phyloP scores from a whole-genome alignment of 1,139 yeast genomes.

The Sugiyamaella neomexicana region DNA sequence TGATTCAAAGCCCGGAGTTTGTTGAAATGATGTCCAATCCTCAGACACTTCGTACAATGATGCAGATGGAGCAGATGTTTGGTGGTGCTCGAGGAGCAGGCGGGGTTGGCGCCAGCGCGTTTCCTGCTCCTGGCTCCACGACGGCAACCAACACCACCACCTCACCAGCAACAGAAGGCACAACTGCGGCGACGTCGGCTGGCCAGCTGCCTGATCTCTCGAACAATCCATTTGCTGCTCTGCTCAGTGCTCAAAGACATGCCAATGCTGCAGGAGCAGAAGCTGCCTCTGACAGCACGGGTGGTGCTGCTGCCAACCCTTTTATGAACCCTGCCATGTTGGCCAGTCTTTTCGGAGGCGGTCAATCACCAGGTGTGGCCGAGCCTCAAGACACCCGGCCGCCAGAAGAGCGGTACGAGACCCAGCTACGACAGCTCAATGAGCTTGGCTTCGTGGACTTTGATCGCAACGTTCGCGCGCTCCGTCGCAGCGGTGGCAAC shows the following conservation, averaged over 20 bases:
- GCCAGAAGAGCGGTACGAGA: conserved; percentile 91
- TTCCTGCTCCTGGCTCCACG: conserved; percentile 56
- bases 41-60: conserved; percentile 65
- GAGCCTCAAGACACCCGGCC: conserved; percentile 74
- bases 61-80: conserved; percentile 64
- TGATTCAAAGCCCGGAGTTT: conserved; percentile 81
- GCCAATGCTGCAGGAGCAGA: conserved; percentile 20
- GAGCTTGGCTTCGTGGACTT: conserved; percentile 97
- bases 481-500: conserved; percentile 93
- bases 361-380: conserved; percentile 23
- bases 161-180: too few relatives aligned
- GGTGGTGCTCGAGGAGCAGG: conserved; percentile 39
- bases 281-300: conserved; percentile 19
- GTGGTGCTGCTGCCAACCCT: conserved; percentile 20
- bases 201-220: conserved; percentile 31
- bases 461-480: conserved; percentile 85
- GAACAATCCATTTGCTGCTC: conserved; percentile 32
- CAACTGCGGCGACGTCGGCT: too few relatives aligned
- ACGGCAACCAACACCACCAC: neutral
- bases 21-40: conserved; percentile 67
- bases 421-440: conserved; percentile 88
- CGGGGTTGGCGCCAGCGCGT: conserved; percentile 32
- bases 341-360: conserved; percentile 31
- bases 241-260: conserved; percentile 16
- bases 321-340: conserved; percentile 30